Conservation (phyloP, 1,139 yeast genomes). For the Saccharomyces hybrid region DNA sequence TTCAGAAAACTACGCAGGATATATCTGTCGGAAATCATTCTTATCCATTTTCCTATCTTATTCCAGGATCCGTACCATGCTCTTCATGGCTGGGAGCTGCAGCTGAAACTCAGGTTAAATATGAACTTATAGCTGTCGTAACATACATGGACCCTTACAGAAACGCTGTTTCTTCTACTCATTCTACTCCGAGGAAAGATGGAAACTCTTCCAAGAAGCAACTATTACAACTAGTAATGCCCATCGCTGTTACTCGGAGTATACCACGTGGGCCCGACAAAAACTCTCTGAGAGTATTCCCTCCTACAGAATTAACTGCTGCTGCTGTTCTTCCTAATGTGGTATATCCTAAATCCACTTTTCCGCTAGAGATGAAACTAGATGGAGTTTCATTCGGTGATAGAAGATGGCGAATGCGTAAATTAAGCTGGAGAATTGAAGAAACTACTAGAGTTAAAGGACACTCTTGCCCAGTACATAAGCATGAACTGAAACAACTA, state of each 20-base stretch:
- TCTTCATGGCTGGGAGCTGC: slow-evolving; percentile 56
- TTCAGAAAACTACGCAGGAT: slow-evolving; percentile 48
- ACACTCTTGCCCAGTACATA: slow-evolving; percentile 50
- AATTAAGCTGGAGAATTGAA: slow-evolving; percentile 83
- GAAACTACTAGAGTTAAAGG: slow-evolving; percentile 62
- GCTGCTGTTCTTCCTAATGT: slow-evolving; percentile 83
- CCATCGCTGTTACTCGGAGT: slow-evolving; percentile 71
- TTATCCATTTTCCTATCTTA: slow-evolving; percentile 86
- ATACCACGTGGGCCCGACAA: slow-evolving; percentile 76
- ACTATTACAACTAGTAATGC: slow-evolving; percentile 46
- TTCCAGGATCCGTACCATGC: slow-evolving; percentile 89
- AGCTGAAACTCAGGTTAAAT: slow-evolving; percentile 52
- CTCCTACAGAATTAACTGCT: slow-evolving; percentile 88
- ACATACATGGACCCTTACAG: slow-evolving; percentile 35
- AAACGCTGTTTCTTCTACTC: slow-evolving; percentile 14
- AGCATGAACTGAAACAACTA: slow-evolving; percentile 39
- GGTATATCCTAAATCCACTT: slow-evolving; percentile 76
- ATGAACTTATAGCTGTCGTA: slow-evolving; percentile 64
- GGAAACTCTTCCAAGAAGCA: slow-evolving; percentile 25
- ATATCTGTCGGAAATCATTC: slow-evolving; percentile 66
- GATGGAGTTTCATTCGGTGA: slow-evolving; percentile 62
- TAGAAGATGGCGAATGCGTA: slow-evolving; percentile 89
- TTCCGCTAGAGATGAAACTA: slow-evolving; percentile 72
- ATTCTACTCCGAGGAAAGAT: slow-evolving; percentile 9
- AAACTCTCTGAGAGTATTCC: slow-evolving; percentile 82